Evolutionary conservation across 1,284 basidiomycete species (phyloP), one percentile per base, ranked within the genome.

Genomic region (Trichosporon sp.): DNA sequence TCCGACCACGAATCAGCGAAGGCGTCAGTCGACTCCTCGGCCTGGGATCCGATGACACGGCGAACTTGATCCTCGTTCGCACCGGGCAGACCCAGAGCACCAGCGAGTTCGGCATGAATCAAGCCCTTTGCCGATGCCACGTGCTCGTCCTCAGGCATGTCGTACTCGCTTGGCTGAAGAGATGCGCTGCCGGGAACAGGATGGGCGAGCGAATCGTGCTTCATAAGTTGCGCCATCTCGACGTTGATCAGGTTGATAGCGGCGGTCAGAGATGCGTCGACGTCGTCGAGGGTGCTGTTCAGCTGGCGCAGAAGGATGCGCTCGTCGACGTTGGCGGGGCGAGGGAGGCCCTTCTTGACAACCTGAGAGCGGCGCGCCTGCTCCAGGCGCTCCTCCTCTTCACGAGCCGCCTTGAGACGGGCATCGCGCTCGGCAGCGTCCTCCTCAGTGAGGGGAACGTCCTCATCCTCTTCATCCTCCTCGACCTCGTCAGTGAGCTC

Each of bases 371-470:
- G 86, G 70, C 95, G 85, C 5, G 92, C 93, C 13, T 97, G 85
- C 25, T 88, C 89, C 74, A 88, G 90, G 65, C 87, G 85, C 78
- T 92, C 90, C 80, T 92, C 92, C 74, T 91, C 90, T 78, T 93
- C 92, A 66, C 86, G 87, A 62, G 87, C 82, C 53, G 88, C 87
- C 76, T 87, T 88, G 53, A 92, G 78, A 66, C 88, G 87, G 1
- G 92, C 92, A 80, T 99, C 95, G 27, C 96, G 87, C 79, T 97
- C 95, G 0, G 94, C 92, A 0, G 94, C 94, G 81, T 99, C 96
- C 82, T 96, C 92, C 75, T 91, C 91, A 0, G 86, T 83, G 70
- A 88, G 69, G 13, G 79, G 78, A 4, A 78, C 83, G 9, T 75
- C 78, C 35, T 81, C 82, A n/a, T 80, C 85, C 9, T 83, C 85